Conservation (phyloP, 1,284 basidiomycete species). For the Cutaneotrichosporon mucoides region DNA sequence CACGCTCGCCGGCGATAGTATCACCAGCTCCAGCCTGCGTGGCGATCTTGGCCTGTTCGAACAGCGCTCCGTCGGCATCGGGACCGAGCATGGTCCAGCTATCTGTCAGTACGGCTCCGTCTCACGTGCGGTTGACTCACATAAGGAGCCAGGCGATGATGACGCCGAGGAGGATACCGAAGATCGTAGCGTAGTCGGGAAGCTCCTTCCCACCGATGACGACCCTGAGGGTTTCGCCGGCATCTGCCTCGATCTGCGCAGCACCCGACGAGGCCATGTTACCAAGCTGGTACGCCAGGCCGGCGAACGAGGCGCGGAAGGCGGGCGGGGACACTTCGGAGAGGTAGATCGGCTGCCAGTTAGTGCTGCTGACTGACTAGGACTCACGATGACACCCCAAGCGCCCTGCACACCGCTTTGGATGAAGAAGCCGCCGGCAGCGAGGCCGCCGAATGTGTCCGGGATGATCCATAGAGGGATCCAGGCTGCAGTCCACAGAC, state of each 20-base stretch:
- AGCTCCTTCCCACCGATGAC: constrained; percentile 50
- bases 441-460: constrained; percentile 40
- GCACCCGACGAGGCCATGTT: constrained; percentile 80
- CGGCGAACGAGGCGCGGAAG: constrained; percentile 89
- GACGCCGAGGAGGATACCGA: constrained; percentile 76
- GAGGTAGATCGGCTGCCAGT: constrained; percentile 56
- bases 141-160: constrained; percentile 48
- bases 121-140: constrained; percentile 6
- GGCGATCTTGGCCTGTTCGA: constrained; percentile 74
- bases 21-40: constrained; percentile 67
- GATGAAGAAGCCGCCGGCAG: constrained; percentile 56
- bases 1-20: background rate
- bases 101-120: too few relatives aligned
- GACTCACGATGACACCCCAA: background rate
- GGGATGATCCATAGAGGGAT: constrained; percentile 77
- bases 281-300: constrained; percentile 69
- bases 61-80: constrained; percentile 67
- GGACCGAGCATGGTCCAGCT: constrained; percentile 50
- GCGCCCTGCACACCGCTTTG: constrained; percentile 80
- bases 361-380: background rate
- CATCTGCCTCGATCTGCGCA: constrained; percentile 84
- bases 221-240: constrained; percentile 47
- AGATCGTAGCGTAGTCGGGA: constrained; percentile 77
- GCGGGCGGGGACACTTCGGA: constrained; percentile 77
- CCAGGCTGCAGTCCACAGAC: constrained; percentile 51